Percentiles rank a stretch among this genome's conserved stretches.
Evolutionary conservation across 306 rosid species (phyloP).

Genomic region (Lathyrus tuberosus): DNA sequence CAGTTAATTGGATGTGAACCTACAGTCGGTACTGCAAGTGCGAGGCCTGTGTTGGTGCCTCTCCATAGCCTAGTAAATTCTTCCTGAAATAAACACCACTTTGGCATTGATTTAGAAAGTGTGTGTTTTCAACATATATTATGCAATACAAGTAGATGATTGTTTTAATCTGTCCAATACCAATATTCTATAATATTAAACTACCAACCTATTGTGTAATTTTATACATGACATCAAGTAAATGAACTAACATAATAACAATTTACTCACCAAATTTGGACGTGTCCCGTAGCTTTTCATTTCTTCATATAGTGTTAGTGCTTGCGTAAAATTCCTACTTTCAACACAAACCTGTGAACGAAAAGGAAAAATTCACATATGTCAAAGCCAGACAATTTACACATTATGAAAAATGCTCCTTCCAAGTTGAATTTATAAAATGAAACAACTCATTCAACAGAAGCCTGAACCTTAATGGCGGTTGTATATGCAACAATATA

Average conservation of each 20-base stretch:
- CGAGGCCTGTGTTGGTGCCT: conserved; percentile 97
- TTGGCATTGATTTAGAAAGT: conserved; percentile 29
- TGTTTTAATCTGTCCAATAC: too few relatives aligned
- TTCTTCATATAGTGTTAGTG: conserved; percentile 70
- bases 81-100: conserved; percentile 71
- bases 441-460: conserved; percentile 37
- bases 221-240: conserved; percentile 78
- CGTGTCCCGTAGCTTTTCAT: conserved; percentile 72
- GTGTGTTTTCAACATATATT: not conserved
- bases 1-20: conserved; percentile 41
- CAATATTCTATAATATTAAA: conserved; percentile 5
- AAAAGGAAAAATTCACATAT: conserved; percentile 40
- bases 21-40: conserved; percentile 96
- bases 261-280: conserved; percentile 77
- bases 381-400: conserved; percentile 26
- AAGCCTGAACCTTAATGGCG: conserved; percentile 74
- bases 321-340: conserved; percentile 62
- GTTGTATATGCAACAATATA: conserved; percentile 87
- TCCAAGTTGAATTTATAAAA: conserved; percentile 29
- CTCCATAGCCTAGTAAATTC: conserved; percentile 90
- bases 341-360: conserved; percentile 78
- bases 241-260: conserved; percentile 33
- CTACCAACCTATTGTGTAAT: conserved; percentile 77
- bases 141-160: too few relatives aligned
- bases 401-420: conserved; percentile 18